Base-by-base conservation (phyloP, 1,284 basidiomycete species). In the Cryptococcus sp. region DNA sequence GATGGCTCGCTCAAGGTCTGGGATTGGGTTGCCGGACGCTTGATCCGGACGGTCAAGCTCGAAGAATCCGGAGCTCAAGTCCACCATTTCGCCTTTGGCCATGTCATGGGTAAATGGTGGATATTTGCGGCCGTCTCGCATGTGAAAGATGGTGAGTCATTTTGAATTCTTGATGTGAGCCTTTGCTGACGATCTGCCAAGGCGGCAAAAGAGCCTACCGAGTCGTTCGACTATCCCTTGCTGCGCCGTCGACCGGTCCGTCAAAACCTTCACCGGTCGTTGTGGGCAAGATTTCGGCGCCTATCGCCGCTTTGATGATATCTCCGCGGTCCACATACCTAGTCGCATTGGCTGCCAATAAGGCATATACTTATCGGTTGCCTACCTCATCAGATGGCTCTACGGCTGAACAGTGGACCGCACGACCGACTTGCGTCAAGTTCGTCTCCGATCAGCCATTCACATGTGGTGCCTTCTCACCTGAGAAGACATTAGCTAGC, bases 381-480 rank as follows among this genome's bases (percentile, higher is more conserved):
- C 73, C 74, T 1, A 22, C 34, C 13, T 46, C 50, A 10, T 7
- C 55, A 15, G 20, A 44, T 6, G 44, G 50, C 25, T 16, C 57
- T 19, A 56, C 59, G 48, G 60, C 17, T 22, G 66, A 66, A 39
- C 58, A 57, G 46, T 58, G 59, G 55, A 50, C 55, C 16, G 66
- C 65, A 58, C 64, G 67, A 50, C 63, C 67, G 2, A 76, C 75
- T 7, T 91, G 93, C 73, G 89, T 86, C 51, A 93, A 93, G 78
- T 93, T 91, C 67, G 86, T 92, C 23, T 75, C 79, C 0, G 76
- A 79, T 52, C 67, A 75, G 52, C 20, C 54, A 17, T 82, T 98
- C 61, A 94, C 89, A 1, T 91, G 90, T 70, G 82, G 98, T 46
- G 86, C 89, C 3, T 90, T 92, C 70, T 93, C 96, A 72, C 95